A percentile compares a stretch with the other conserved stretches of the same genome.
Conservation (phyloP, 805 yeast species). For the Clavispora vitiphila region DNA sequence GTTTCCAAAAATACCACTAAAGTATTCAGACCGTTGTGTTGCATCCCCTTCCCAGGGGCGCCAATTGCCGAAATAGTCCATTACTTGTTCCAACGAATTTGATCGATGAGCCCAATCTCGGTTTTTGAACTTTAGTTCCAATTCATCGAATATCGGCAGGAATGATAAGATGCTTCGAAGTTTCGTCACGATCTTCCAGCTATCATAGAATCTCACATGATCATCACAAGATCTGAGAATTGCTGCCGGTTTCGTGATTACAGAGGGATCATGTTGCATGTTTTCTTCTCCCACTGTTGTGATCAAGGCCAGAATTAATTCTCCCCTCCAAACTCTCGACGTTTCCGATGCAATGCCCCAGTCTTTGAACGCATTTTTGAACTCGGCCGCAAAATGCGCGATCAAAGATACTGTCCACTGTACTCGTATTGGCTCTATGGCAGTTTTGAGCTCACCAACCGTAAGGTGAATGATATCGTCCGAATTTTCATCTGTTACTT, state of each 20-base stretch:
- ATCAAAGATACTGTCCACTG: conserved; percentile 20
- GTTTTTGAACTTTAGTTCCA: conserved; percentile 25
- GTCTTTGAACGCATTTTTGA: conserved; percentile 13
- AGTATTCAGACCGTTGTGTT: conserved; percentile 52
- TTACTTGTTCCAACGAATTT: conserved; percentile 51
- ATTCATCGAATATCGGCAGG: conserved; percentile 44
- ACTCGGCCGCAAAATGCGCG: conserved; percentile 6
- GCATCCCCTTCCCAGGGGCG: conserved; percentile 85
- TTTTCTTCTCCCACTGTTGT: conserved; percentile 35
- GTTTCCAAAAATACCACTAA: conserved; percentile 23
- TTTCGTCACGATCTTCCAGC: conserved; percentile 84
- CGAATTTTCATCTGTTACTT: conserved; percentile 13
- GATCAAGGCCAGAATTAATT: conserved; percentile 38
- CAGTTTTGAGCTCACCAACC: conserved; percentile 9
- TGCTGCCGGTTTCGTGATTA: conserved; percentile 83
- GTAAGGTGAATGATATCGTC: conserved; percentile 7
- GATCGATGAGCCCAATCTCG: conserved; percentile 42
- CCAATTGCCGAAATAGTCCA: conserved; percentile 68
- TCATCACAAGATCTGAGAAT: conserved; percentile 64
- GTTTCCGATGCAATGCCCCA: conserved; percentile 14
- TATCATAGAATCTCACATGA: conserved; percentile 74
- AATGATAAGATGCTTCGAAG: conserved; percentile 65
- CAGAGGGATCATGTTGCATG: conserved; percentile 81
- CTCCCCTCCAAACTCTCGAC: conserved; percentile 20
- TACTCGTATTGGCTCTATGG: conserved; percentile 17